Base-by-base conservation (phyloP, 2,329 filamentous ascomycete genomes). In the Fusarium austroafricanum region DNA sequence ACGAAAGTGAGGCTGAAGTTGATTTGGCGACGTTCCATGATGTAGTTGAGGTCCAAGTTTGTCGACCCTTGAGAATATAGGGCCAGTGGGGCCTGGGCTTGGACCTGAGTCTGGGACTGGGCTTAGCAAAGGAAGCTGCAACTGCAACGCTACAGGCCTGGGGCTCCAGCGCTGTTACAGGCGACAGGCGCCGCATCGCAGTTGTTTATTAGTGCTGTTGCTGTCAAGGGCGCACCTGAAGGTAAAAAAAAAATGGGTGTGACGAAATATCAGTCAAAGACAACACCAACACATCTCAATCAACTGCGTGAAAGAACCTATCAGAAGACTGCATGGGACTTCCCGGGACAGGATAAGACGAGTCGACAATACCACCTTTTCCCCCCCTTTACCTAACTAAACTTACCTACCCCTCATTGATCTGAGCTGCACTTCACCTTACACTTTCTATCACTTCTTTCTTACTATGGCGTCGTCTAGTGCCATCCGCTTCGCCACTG, bases 401-500 rank as follows among this genome's bases (percentile, higher is more conserved):
- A 31, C 39, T 53, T 40, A 17, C 42, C 37, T n/a, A 65, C 61
- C 61, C 61, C 61, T 61, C 61, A 65, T 35, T 45, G 17, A 44
- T 28, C 23, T 20, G 18, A 35, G 12, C 40, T 33, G 11, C 29
- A 53, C n/a, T 55, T 51, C 44, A 55, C 52, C 21, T 21, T 18
- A 38, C 39, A 29, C 17, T 42, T 37, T 39, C 23, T 40, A n/a
- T 18, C 20, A 35, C 33, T 21, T 43, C 31, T 35, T 31, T 47
- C 39, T 50, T 31, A 55, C 11, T 53, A 77, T 76, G 75, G 70
- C 74, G 61, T 71, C 76, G 55, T 59, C 72, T 69, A 68, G 71
- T 52, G 60, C 82, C 45, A 79, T 86, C 49, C 80, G 81, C 45
- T 86, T 84, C 68, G 79, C 87, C 44, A 79, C 82, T 5, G 80